phyloP scores from a whole-genome alignment of 2,329 filamentous ascomycete species.

The Arthrobotrys musiformis region DNA sequence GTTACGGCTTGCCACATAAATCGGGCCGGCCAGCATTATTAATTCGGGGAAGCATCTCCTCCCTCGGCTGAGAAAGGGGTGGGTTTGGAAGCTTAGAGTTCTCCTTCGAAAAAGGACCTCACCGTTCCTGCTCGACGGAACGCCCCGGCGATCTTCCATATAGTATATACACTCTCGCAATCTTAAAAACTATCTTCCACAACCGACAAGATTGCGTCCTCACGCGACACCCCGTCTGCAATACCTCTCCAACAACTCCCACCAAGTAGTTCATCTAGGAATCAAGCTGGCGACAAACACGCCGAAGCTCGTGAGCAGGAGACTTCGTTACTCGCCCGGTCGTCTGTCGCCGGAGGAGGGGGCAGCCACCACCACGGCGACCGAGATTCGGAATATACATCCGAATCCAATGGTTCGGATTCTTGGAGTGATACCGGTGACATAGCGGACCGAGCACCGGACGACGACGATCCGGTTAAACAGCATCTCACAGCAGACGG shows the following conservation, averaged over 20 bases:
- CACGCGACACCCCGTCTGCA: slow-evolving; percentile 11
- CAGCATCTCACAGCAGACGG: slow-evolving; percentile 69
- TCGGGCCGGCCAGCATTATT: not conserved
- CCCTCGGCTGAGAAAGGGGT: not conserved
- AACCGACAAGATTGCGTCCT: slow-evolving; percentile 52
- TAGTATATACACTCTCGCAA: not conserved
- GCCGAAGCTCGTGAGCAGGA: slow-evolving; percentile 65
- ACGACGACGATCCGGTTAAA: slow-evolving; percentile 82
- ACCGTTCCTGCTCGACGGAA: not conserved
- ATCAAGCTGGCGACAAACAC: slow-evolving; percentile 61
- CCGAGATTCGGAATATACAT: slow-evolving; percentile 65
- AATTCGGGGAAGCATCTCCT: not conserved
- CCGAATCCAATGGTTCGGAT: slow-evolving; percentile 72
- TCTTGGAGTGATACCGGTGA: slow-evolving; percentile 96
- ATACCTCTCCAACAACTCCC: slow-evolving; percentile 58
- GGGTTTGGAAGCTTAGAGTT: slow-evolving; percentile 1
- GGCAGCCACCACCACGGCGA: slow-evolving; percentile 53
- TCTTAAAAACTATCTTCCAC: not conserved
- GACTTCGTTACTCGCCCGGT: slow-evolving; percentile 65
- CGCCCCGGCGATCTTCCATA: not conserved
- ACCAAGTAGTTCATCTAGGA: slow-evolving; percentile 62
- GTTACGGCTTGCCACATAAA: not conserved
- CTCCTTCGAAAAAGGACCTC: slow-evolving; percentile 1
- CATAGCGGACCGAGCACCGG: slow-evolving; percentile 87
- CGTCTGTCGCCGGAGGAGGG: slow-evolving; percentile 35